Evolutionary conservation across 768 basidiomycete genomes (phyloP), one percentile per base, ranked within the genome.

Genomic region (Rhizopogon vesiculosus): DNA sequence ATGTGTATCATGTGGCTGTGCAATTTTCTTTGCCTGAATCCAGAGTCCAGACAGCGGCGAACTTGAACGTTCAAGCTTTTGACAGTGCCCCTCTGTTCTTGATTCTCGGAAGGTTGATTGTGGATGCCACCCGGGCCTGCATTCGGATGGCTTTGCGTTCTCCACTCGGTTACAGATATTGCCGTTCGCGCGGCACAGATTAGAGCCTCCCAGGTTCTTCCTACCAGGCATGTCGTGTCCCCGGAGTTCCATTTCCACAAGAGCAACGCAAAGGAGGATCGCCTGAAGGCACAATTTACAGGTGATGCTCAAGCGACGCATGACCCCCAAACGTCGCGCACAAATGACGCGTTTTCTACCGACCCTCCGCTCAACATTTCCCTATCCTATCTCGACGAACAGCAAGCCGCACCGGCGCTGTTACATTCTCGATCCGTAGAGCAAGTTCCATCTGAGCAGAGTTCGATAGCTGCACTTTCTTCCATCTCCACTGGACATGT

Each of bases 91-190:
- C 3, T 31, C 35, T 38, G 9, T 15, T 16, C 25, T 25, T 25
- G 3, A 25, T 4, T 25, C 3, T 25, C 25, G 25, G 16, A 18
- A 42, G 41, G 44, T 53, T 13, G 18, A 18, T 25, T 22, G 43
- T 51, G 55, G 57, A 88, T 89, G 87, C 85, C 86, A 61, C 85
- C 87, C 49, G 78, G 25, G 3, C 25, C 25, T 25, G 78, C 78
- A 12, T 89, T 80, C 72, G 87, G 85, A 75, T 87, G 85, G 82
- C 66, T 87, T 54, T 86, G 85, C 63, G 87, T 88, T 31, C 72
- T 81, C 45, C 78, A 81, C 56, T 81, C 85, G 13, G 70, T 80
- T 18, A 73, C 77, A 52, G 82, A 86, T 54, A 83, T 91, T 53
- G 65, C 86, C 38, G 72, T 78, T 10, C 80, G 84, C 76, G 86